phyloP scores from a whole-genome alignment of 371 early-diverging fungal species.

The Phascolomyces articulosus region DNA sequence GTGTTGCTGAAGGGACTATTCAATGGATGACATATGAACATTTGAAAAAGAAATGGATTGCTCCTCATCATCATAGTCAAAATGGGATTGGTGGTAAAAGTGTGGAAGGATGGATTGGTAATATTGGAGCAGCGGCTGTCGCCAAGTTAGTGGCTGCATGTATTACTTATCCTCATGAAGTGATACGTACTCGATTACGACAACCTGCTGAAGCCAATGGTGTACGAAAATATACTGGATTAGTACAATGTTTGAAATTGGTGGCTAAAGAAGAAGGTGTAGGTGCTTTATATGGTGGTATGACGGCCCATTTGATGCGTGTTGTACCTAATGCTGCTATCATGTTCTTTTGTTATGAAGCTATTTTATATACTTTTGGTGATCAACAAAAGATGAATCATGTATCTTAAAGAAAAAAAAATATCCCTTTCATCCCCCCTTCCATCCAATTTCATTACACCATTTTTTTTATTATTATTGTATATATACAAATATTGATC shows the following conservation, averaged over 20 bases:
- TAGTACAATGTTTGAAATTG: slow-evolving; percentile 71
- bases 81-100: slow-evolving; percentile 36
- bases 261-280: slow-evolving; percentile 88
- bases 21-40: slow-evolving; percentile 97
- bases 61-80: slow-evolving; percentile 8
- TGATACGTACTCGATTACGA: slow-evolving; percentile 65
- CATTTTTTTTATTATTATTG: no score
- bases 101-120: slow-evolving; percentile 69
- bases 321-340: slow-evolving; percentile 97
- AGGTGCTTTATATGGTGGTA: slow-evolving; percentile 89
- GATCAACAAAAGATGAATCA: background rate
- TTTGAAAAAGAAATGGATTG: slow-evolving; percentile 64
- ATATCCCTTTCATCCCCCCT: background rate
- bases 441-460: background rate
- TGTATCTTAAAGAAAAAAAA: background rate
- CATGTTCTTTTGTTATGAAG: slow-evolving; percentile 93
- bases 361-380: slow-evolving; percentile 67
- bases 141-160: slow-evolving; percentile 91
- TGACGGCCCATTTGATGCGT: slow-evolving; percentile 93
- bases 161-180: slow-evolving; percentile 88
- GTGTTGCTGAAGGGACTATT: slow-evolving; percentile 86
- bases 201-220: slow-evolving; percentile 69
- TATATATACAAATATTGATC: no score
- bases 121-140: slow-evolving; percentile 80
- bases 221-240: slow-evolving; percentile 76